These are phyloP conservation scores for Glycine latifolia DNA, from an alignment of 306 rosid genomes.

Conservation along the genomic window DNA sequence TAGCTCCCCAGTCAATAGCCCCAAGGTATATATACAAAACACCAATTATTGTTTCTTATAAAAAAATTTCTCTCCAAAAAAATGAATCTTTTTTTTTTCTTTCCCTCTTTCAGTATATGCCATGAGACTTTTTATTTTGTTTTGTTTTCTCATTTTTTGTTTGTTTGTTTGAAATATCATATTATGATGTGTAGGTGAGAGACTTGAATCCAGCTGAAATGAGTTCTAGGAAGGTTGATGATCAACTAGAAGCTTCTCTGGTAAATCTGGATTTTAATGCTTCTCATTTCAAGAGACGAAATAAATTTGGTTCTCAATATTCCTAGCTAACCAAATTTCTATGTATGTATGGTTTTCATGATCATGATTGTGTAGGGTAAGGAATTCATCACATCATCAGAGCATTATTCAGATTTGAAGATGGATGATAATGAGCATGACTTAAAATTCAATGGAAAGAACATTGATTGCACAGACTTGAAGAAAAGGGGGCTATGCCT, in stretches of 20 bases:
- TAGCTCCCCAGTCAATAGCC: conserved; percentile 89
- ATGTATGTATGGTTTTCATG: conserved; percentile 31
- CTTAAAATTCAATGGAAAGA: conserved; percentile 45
- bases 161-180: not conserved
- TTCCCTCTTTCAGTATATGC: not conserved
- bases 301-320: conserved; percentile 22
- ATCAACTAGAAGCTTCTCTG: conserved; percentile 60
- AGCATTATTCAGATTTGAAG: conserved; percentile 56
- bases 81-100: too few species aligned
- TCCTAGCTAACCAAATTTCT: conserved; percentile 32
- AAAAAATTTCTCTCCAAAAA: not conserved
- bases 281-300: conserved; percentile 32
- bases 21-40: conserved; percentile 63
- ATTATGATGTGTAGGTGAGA: conserved; percentile 55
- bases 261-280: conserved; percentile 51
- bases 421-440: conserved; percentile 47
- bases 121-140: not conserved
- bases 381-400: conserved; percentile 49
- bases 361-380: conserved; percentile 58
- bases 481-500: conserved; percentile 77
- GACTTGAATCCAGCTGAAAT: conserved; percentile 56
- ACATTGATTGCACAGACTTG: conserved; percentile 60
- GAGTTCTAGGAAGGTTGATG: conserved; percentile 59
- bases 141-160: not conserved
- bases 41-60: not conserved